A percentile compares a stretch with the other conserved stretches of the same genome.
These are phyloP conservation scores for Kluyveromyces wickerhamii DNA, from an alignment of 805 yeast species.

Conservation along the genomic window DNA sequence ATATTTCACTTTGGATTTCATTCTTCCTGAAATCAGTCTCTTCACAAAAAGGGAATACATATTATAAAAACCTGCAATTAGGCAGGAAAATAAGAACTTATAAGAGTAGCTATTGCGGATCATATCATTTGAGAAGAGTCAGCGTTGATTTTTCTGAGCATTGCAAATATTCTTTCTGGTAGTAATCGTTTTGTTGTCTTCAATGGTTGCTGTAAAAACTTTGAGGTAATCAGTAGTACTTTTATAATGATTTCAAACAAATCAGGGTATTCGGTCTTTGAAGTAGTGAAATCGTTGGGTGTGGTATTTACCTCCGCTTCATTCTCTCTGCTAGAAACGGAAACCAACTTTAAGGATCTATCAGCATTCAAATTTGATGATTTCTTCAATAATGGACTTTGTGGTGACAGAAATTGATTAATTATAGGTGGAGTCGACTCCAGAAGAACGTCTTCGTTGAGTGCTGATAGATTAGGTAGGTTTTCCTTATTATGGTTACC, in stretches of 20 bases:
- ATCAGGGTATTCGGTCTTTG: too few species aligned
- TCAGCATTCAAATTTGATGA: not conserved
- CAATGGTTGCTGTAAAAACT: not conserved
- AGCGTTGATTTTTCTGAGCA: not conserved
- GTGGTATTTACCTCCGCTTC: not conserved
- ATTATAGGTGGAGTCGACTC: constrained; percentile 3
- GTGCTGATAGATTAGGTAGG: too few species aligned
- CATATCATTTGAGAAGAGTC: too few species aligned
- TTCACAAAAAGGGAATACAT: too few species aligned
- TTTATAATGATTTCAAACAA: not conserved
- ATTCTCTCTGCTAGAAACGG: not conserved
- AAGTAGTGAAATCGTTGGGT: too few species aligned
- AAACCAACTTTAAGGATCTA: constrained; percentile 1
- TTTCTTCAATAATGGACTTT: constrained; percentile 4
- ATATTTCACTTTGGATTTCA: too few species aligned
- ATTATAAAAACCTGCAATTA: too few species aligned
- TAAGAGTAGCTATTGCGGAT: not conserved
- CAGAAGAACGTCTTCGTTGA: constrained; percentile 2
- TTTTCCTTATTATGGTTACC: too few species aligned
- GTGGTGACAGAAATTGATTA: not conserved
- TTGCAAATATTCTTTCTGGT: not conserved
- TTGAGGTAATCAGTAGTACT: not conserved
- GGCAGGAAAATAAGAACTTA: too few species aligned
- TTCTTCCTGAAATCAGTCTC: too few species aligned
- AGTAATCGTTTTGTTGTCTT: constrained; percentile 6